Evolutionary conservation across 2,329 filamentous ascomycete species (phyloP), one percentile per base, ranked within the genome.

Genomic region (Graphiopsis chlorocephala): DNA sequence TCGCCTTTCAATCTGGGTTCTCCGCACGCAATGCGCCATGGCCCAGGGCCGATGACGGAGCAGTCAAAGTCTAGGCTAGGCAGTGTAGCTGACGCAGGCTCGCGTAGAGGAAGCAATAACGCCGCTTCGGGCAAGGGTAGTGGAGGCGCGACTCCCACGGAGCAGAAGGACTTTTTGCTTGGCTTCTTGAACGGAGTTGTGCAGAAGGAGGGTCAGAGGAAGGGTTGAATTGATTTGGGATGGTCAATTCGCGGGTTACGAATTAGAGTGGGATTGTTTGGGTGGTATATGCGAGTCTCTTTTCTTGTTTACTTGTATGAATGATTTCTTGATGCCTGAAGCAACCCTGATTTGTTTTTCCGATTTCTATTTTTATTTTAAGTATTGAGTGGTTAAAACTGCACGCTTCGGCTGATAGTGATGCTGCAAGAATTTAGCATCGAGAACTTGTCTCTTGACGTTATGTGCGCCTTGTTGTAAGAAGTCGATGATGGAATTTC

Each of bases 101-200:
- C 33, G 23, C 29, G 55, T 2, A 58, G 55, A 45, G 55, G 55
- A 38, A 58, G 55, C 15, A 23, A 23, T 42, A 45, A 38, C 14
- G 55, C 33, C 15, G 15, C 23, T 25, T 63, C 64, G 25, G 64
- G 60, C 33, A 70, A 70, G 38, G 68, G 71, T 17, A 68, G 63
- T 47, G 68, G 68, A 50, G 52, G 61, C 48, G 67, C 63, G 12
- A 73, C 73, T 31, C 72, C 73, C 8, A 71, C 71, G 17, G 73
- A 77, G 65, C 70, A 70, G 11, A 76, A 75, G 66, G 74, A 72
- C 42, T 74, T 77, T 50, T 67, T 77, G 67, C 65, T 76, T 66
- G 73, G 69, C 38, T 77, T 74, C 63, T 65, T 77, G 23, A 75
- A 77, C 67, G 74, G 74, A 1, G 74, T 77, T 4, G 74, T 76